These are phyloP conservation scores for Coemansia sp. DNA, from an alignment of 192 early-diverging fungal species.

Conservation along the genomic window DNA sequence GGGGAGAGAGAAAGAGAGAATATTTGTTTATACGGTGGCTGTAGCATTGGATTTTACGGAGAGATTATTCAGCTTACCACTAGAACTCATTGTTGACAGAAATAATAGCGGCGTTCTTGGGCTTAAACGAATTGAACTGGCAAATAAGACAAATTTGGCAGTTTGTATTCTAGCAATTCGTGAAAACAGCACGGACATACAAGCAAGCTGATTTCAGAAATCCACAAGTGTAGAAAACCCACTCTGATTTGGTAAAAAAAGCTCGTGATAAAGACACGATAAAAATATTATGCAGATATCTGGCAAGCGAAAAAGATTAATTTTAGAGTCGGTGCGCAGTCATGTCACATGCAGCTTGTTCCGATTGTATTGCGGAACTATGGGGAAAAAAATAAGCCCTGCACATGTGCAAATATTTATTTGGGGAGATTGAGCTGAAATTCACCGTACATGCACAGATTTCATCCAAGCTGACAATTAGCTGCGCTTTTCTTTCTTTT, in stretches of 20 bases:
- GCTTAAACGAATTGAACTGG: background rate
- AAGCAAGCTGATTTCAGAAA: too few species aligned
- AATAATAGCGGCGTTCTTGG: conserved; percentile 4
- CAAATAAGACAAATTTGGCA: too few species aligned
- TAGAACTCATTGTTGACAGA: conserved; percentile 10
- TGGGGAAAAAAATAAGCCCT: background rate
- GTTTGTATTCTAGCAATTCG: too few species aligned
- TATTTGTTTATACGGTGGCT: conserved; percentile 1
- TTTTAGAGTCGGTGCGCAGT: conserved; percentile 1
- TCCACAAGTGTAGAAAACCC: too few species aligned
- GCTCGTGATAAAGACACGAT: too few species aligned
- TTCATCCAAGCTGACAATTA: too few species aligned
- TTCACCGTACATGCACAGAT: too few species aligned
- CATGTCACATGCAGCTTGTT: conserved; percentile 6
- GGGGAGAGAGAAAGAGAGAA: background rate
- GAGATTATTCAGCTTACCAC: conserved; percentile 2
- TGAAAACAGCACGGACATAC: too few species aligned
- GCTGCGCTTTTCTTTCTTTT: too few species aligned
- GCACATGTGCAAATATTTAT: background rate
- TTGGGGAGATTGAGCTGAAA: too few species aligned
- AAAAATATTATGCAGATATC: too few species aligned
- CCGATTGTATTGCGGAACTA: conserved; percentile 6
- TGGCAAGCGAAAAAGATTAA: background rate
- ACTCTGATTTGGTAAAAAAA: too few species aligned
- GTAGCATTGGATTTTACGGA: background rate